phyloP scores from a whole-genome alignment of 2,329 filamentous ascomycete species.

The Arthrobotrys conoides region DNA sequence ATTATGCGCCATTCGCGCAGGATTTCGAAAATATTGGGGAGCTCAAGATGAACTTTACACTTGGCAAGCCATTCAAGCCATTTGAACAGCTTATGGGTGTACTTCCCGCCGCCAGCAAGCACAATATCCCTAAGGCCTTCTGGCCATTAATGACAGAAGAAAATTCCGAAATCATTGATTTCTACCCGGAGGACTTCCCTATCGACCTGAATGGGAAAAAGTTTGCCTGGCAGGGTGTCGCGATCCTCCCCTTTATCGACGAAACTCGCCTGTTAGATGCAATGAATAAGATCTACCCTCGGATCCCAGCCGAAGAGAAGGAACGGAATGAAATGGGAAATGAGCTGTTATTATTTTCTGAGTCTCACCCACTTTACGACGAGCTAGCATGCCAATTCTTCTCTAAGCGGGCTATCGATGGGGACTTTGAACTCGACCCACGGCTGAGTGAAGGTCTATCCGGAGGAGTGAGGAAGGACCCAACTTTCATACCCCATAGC shows the following conservation, averaged over 20 bases:
- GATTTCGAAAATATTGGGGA: conserved; percentile 89
- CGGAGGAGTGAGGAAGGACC: conserved; percentile 84
- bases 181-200: conserved; percentile 94
- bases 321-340: conserved; percentile 83
- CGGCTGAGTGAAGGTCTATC: conserved; percentile 81
- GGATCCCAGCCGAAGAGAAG: conserved; percentile 81
- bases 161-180: conserved; percentile 94
- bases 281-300: conserved; percentile 84
- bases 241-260: conserved; percentile 94
- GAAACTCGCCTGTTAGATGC: conserved; percentile 86
- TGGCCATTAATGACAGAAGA: conserved; percentile 89
- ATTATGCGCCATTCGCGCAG: conserved; percentile 96
- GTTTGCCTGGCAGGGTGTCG: conserved; percentile 97
- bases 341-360: conserved; percentile 87
- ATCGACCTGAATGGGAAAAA: conserved; percentile 98
- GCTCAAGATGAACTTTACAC: conserved; percentile 84
- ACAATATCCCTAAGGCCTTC: conserved; percentile 89
- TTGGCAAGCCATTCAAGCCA: conserved; percentile 86
- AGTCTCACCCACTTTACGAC: conserved; percentile 86
- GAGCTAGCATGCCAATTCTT: conserved; percentile 89
- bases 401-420: conserved; percentile 82
- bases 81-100: conserved; percentile 99
- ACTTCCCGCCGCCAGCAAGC: conserved; percentile 84
- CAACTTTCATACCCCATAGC: conserved; percentile 86
- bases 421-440: conserved; percentile 80